A percentile compares a stretch with the other conserved stretches of the same genome.
phyloP scores from a whole-genome alignment of 495 filamentous ascomycete species.

The Beverwykella pulmonaria region DNA sequence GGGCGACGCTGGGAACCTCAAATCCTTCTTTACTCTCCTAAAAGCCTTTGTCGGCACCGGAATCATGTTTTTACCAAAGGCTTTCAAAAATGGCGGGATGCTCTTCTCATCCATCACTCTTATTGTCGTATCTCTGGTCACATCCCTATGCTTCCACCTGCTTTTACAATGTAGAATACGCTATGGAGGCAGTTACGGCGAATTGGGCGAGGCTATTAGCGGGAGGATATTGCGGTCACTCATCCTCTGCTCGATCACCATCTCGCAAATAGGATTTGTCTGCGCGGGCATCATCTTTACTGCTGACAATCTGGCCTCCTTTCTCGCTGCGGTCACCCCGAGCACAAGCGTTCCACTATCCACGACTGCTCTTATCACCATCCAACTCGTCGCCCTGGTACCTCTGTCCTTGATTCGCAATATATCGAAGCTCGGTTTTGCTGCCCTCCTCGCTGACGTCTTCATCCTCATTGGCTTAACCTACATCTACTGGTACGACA shows the following conservation, averaged over 20 bases:
- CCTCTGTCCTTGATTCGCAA: conserved; percentile 65
- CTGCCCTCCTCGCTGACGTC: conserved; percentile 62
- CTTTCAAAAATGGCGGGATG: conserved; percentile 69
- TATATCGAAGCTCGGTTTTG: conserved; percentile 64
- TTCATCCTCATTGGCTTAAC: conserved; percentile 64
- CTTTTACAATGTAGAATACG: conserved; percentile 59
- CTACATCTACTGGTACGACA: conserved; percentile 67
- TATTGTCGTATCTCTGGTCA: conserved; percentile 56
- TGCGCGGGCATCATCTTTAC: conserved; percentile 67
- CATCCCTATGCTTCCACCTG: conserved; percentile 64
- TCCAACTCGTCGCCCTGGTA: conserved; percentile 60
- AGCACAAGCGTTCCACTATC: conserved; percentile 48
- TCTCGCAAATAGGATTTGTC: conserved; percentile 71
- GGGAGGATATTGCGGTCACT: conserved; percentile 55
- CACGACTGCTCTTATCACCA: conserved; percentile 53
- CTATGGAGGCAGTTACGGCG: conserved; percentile 63
- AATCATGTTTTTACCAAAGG: conserved; percentile 70
- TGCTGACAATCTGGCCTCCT: conserved; percentile 63
- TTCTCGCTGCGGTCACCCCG: conserved; percentile 56
- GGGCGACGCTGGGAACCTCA: conserved; percentile 60
- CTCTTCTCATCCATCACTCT: conserved; percentile 65
- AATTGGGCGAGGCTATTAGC: conserved; percentile 59
- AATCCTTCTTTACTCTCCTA: conserved; percentile 69
- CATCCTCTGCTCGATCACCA: conserved; percentile 61
- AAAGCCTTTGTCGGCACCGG: conserved; percentile 70